A percentile compares a stretch with the other conserved stretches of the same genome.
Evolutionary conservation across 2,329 filamentous ascomycete species (phyloP).

Genomic region (Leptographium galeiforme): DNA sequence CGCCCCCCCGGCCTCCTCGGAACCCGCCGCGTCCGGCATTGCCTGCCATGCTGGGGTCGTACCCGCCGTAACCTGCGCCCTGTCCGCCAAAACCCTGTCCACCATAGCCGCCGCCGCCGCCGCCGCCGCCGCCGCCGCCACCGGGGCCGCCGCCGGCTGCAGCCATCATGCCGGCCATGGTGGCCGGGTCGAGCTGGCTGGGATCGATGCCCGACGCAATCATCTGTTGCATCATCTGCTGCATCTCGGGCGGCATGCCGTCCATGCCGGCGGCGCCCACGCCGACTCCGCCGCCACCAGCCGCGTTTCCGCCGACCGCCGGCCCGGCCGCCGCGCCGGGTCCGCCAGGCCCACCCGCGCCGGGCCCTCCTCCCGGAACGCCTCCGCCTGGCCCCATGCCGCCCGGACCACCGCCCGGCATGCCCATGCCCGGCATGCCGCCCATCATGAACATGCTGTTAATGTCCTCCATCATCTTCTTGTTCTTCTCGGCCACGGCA

Average conservation of each 20-base stretch:
- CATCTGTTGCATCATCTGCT: slow-evolving; percentile 58
- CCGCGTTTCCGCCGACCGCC: not conserved
- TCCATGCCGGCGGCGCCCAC: slow-evolving; percentile 28
- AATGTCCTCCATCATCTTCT: slow-evolving; percentile 68
- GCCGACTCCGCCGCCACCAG: not conserved
- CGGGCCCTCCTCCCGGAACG: not conserved
- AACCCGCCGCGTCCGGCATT: slow-evolving; percentile 15
- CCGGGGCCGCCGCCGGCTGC: slow-evolving; percentile 30
- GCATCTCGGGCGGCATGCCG: slow-evolving; percentile 52
- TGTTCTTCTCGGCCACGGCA: slow-evolving; percentile 47
- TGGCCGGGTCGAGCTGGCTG: slow-evolving; percentile 48
- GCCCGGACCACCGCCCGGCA: slow-evolving; percentile 16
- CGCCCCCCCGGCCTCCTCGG: slow-evolving; percentile 19
- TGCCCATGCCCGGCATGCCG: slow-evolving; percentile 26
- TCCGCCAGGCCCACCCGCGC: not conserved
- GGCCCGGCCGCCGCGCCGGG: not conserved
- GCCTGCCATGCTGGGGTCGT: slow-evolving; percentile 28
- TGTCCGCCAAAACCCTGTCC: slow-evolving; percentile 28
- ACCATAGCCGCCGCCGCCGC: slow-evolving; percentile 18
- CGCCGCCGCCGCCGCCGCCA: slow-evolving; percentile 36
- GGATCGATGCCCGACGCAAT: slow-evolving; percentile 52
- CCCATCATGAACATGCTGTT: slow-evolving; percentile 55
- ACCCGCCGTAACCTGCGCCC: slow-evolving; percentile 21
- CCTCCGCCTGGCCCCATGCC: not conserved
- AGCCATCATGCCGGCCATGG: slow-evolving; percentile 46